Evolutionary conservation across 176 grass and related monocot genomes (phyloP), one percentile per base, ranked within the genome.

Genomic region (Otatea glauca): DNA sequence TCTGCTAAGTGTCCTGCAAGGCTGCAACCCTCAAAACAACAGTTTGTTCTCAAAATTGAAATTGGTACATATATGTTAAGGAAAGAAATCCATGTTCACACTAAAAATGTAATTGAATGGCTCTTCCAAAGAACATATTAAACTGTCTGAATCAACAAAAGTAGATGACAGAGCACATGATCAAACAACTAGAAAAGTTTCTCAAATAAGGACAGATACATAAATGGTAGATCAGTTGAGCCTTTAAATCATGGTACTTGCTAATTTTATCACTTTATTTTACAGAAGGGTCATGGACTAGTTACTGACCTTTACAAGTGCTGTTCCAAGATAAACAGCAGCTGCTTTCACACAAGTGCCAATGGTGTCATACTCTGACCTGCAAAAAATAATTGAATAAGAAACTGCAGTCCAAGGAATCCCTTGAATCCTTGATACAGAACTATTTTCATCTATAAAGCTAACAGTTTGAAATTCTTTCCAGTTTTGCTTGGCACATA

Each of bases 301-400:
- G 44, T 50, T 80, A 80, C 86, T 84, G 50, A 99, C 96, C 93
- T 99, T 99, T 70, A 99, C 86, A 34, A 99, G 80, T n/a, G 96
- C 90, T 81, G 96, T 94, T 81, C 85, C 86, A 42, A 99, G 89
- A 91, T 99, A 99, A 85, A 99, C 93, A 79, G 72, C 68, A 56
- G 96, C 93, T 2, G 96, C 88, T 94, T 96, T 99, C 76, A 99
- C 65, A 92, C 74, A 91, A 82, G 93, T 99, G 65, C 93, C 96
- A 56, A 99, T 89, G 5, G 96, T 99, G 48, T 96, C 96, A 92
- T 99, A 96, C 63, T 99, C 96, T 50, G 96, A 99, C 86, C 96
- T 99, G 82, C 72, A 92, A 79, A 24, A 42, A 70, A 70, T 85
- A 47, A 58, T 32, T 48, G 82, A 2, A 24, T 81, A 53, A 68